Percentiles rank a stretch among this genome's conserved stretches.
Conservation (phyloP, 2,329 filamentous ascomycete species). For the Xylaria sp. region DNA sequence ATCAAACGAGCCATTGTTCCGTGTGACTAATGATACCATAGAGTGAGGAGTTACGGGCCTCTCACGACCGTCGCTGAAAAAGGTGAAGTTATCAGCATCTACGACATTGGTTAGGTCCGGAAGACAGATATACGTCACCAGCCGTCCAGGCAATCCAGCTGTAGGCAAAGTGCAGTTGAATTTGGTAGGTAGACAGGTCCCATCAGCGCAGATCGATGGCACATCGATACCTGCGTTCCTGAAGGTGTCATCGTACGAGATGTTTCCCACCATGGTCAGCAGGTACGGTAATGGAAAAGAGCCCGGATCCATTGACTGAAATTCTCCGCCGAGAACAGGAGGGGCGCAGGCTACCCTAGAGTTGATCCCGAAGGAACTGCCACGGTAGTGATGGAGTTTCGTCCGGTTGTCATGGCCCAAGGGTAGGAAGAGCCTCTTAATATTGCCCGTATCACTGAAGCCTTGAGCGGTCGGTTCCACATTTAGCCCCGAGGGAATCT, state of each 20-base stretch:
- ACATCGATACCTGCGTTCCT: conserved; percentile 15
- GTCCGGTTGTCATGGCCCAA: conserved; percentile 14
- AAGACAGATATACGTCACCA: conserved; percentile 16
- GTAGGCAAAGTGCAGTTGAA: conserved; percentile 27
- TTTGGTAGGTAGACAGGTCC: conserved; percentile 16
- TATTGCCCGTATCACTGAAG: conserved; percentile 27
- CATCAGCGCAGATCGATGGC: conserved; percentile 12
- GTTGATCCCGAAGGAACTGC: conserved; percentile 18
- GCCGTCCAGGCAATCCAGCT: conserved; percentile 4
- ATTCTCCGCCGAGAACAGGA: conserved; percentile 10
- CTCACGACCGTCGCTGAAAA: conserved; percentile 8
- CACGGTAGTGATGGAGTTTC: conserved; percentile 16
- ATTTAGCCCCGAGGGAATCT: conserved; percentile 9
- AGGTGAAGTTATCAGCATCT: conserved; percentile 9
- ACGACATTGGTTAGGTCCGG: conserved; percentile 16
- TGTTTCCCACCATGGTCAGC: conserved; percentile 17
- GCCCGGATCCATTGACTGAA: conserved; percentile 7
- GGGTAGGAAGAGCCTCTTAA: conserved; percentile 24
- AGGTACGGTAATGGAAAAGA: conserved; percentile 11
- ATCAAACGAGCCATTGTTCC: conserved; percentile 14
- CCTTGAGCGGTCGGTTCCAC: conserved; percentile 9
- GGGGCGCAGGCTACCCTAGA: conserved; percentile 14
- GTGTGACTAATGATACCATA: conserved; percentile 13
- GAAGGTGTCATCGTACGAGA: conserved; percentile 20
- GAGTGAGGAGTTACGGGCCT: conserved; percentile 16